Conservation (phyloP, 2,329 filamentous ascomycete genomes). For the Orbilia quercus region DNA sequence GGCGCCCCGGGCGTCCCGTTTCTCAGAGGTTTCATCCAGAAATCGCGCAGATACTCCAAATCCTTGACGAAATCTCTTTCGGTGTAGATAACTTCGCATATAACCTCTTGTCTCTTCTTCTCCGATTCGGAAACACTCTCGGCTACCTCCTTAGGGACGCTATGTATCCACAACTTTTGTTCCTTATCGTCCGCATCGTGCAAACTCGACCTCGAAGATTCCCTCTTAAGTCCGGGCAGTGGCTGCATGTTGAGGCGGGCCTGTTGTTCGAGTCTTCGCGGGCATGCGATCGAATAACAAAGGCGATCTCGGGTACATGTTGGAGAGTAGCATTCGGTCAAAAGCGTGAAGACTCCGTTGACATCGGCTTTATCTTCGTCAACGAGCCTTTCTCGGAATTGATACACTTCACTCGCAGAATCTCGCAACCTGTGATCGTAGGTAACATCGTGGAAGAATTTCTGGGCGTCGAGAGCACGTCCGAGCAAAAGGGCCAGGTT, state of each 20-base stretch:
- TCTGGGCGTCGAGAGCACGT: conserved; percentile 92
- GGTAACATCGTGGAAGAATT: conserved; percentile 99
- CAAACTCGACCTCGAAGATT: conserved; percentile 75
- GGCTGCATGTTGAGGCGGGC: conserved; percentile 93
- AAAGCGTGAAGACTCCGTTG: conserved; percentile 93
- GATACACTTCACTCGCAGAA: conserved; percentile 93
- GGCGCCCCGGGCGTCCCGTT: conserved; percentile 79
- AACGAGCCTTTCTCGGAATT: conserved; percentile 86
- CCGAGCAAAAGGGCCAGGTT: conserved; percentile 92
- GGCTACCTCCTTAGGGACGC: conserved; percentile 91
- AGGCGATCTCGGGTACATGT: conserved; percentile 95
- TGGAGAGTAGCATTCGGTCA: conserved; percentile 97
- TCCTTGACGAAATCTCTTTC: conserved; percentile 99
- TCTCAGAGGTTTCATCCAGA: conserved; percentile 94
- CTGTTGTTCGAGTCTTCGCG: conserved; percentile 91
- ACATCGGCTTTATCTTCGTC: conserved; percentile 85
- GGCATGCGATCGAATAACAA: conserved; percentile 98
- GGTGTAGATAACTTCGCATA: conserved; percentile 98
- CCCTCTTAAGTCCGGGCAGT: conserved; percentile 82
- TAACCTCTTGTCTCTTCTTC: conserved; percentile 97
- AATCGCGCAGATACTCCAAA: conserved; percentile 94
- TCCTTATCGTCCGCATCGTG: conserved; percentile 93
- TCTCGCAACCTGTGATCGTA: conserved; percentile 96
- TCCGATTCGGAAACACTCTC: conserved; percentile 89
- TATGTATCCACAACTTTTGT: conserved; percentile 99